Percentiles rank a stretch among this genome's conserved stretches.
phyloP scores from a whole-genome alignment of 2,329 filamentous ascomycete species.

The Metarhizium sp. region DNA sequence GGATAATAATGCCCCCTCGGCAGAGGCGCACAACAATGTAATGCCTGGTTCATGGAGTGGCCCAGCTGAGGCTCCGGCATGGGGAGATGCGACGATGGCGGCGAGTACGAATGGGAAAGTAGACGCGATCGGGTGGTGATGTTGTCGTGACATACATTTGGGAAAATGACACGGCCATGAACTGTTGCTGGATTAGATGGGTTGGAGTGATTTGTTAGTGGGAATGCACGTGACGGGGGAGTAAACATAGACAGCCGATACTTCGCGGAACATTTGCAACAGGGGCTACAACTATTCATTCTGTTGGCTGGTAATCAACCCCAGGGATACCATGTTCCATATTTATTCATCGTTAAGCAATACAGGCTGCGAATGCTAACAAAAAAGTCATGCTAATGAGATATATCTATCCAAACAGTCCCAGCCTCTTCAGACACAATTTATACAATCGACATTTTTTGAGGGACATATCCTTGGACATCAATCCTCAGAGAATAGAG shows the following conservation, averaged over 20 bases:
- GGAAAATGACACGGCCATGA: not conserved
- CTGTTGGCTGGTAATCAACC: not conserved
- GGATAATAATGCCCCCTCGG: not conserved
- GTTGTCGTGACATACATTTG: not conserved
- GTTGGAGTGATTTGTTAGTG: not conserved
- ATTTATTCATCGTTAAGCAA: not conserved
- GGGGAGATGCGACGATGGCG: slow-evolving; percentile 22
- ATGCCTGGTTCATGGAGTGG: slow-evolving; percentile 24
- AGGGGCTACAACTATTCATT: not conserved
- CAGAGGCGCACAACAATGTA: slow-evolving; percentile 12
- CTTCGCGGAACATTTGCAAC: too few relatives aligned
- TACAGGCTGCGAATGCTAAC: not conserved
- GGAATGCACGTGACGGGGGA: not conserved
- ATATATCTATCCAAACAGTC: not conserved
- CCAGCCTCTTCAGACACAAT: not conserved
- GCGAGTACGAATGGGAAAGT: slow-evolving; percentile 20
- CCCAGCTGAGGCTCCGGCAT: slow-evolving; percentile 10
- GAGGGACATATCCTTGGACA: not conserved
- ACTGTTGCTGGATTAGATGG: not conserved
- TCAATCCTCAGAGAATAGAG: slow-evolving; percentile 20
- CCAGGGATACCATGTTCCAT: not conserved
- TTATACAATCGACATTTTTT: not conserved
- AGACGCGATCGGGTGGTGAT: slow-evolving; percentile 1
- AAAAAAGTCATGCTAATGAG: not conserved
- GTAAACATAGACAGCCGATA: too few relatives aligned